A percentile compares a stretch with the other conserved stretches of the same genome.
Evolutionary conservation across 495 filamentous ascomycete genomes (phyloP).

Genomic region (Penicillium bialowiezense): DNA sequence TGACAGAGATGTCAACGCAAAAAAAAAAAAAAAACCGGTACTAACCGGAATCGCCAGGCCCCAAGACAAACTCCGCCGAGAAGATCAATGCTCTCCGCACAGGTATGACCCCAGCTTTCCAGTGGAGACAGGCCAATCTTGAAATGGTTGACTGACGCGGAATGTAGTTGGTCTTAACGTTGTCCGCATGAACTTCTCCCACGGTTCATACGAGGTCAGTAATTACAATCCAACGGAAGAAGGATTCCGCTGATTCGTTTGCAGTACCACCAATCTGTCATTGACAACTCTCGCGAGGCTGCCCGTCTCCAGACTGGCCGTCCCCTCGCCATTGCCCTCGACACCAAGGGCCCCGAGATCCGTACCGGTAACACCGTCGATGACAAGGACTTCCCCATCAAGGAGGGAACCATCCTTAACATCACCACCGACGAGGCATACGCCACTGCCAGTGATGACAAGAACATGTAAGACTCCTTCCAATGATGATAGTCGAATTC

Average conservation of each 20-base stretch:
- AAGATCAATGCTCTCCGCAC: conserved; percentile 89
- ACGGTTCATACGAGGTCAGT: conserved; percentile 83
- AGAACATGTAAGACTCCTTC: conserved; percentile 77
- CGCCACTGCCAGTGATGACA: conserved; percentile 72
- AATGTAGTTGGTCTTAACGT: conserved; percentile 81
- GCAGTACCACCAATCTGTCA: conserved; percentile 89
- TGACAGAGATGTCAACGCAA: background rate
- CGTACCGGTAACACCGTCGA: conserved; percentile 87
- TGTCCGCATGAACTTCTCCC: conserved; percentile 99
- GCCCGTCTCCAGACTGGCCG: conserved; percentile 72
- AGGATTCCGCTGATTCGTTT: conserved; percentile 9
- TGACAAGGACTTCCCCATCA: conserved; percentile 85
- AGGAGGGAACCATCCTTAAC: conserved; percentile 77
- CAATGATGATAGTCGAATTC: background rate
- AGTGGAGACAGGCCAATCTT: background rate
- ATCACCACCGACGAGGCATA: conserved; percentile 98
- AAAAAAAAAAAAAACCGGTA: conserved; percentile 2
- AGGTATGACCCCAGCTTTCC: conserved; percentile 35
- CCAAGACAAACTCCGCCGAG: conserved; percentile 97
- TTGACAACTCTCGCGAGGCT: conserved; percentile 87
- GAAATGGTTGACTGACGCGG: conserved; percentile 13
- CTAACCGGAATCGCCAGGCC: conserved; percentile 49
- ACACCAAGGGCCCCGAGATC: conserved; percentile 99
- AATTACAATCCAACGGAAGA: conserved; percentile 17
- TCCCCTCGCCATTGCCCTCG: conserved; percentile 92